Evolutionary conservation across 1,139 yeast species (phyloP), one percentile per base, ranked within the genome.

Genomic region (Yamadazyma dushanensis): DNA sequence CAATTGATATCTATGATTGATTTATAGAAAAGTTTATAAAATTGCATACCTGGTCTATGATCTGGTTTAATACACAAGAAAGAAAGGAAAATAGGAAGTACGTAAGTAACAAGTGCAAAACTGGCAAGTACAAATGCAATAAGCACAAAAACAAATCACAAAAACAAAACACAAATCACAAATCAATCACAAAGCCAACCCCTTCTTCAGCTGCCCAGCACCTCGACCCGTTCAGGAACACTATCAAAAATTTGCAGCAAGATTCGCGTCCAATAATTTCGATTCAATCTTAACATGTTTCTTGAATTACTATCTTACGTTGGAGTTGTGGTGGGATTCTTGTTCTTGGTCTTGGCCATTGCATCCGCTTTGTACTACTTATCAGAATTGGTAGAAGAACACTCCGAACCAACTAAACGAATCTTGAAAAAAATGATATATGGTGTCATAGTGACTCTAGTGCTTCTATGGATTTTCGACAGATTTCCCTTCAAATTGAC

Each of bases 321-420:
- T 6, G 98, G 98, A 4, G 69, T 80, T 1, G 66, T 82, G 1
- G 60, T 79, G 2, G 97, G 97, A 5, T 87, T 90, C 50, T 51
- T 83, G 3, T 80, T 86, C 47, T 71, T 88, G 35, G 73, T 70
- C 34, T 54, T 70, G 32, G 63, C 76, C 25, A 67, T 71, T 44
- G 95, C 98, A 0, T 86, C 96, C 3, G 97, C 96, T 1, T 69
- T 92, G 26, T 92, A 90, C 65, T 89, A 88, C 53, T 69, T 92
- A 26, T 86, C 96, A 9, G 98, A 92, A 57, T 66, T 89, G 29
- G 95, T 92, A 11, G 99, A 92, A 56, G 97, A 90, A 54, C 94
- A 92, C 57, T 76, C 95, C 0, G 94, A 84, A 42, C 80, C 90
- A 35, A 85, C 98, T 14, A 84, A 78, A 50, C 63, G 87, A 39